These are phyloP conservation scores for Tetrapisispora namnaoensis DNA, from an alignment of 805 yeast species.

Conservation along the genomic window DNA sequence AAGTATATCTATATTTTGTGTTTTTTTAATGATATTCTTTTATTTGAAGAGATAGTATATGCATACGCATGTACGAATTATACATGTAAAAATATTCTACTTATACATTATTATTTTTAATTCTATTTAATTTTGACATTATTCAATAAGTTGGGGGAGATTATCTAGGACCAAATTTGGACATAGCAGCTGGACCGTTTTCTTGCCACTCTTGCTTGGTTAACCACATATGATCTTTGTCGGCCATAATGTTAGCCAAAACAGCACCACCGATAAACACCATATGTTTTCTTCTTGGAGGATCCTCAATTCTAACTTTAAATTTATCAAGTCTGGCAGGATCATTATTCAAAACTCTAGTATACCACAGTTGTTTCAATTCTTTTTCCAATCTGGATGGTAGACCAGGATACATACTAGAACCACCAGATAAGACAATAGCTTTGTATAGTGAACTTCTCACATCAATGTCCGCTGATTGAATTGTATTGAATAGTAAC, in stretches of 20 bases:
- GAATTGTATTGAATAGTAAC: slow-evolving; percentile 80
- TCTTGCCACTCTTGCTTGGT: slow-evolving; percentile 96
- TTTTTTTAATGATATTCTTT: not conserved
- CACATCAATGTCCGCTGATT: slow-evolving; percentile 89
- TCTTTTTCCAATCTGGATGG: slow-evolving; percentile 94
- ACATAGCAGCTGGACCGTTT: slow-evolving; percentile 76
- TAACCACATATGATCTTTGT: slow-evolving; percentile 97
- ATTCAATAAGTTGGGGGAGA: not conserved
- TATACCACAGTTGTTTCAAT: slow-evolving; percentile 90
- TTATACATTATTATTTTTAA: not conserved
- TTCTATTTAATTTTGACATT: not conserved
- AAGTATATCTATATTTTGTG: too few relatives aligned
- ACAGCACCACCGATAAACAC: slow-evolving; percentile 98
- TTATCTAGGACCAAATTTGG: slow-evolving; percentile 87
- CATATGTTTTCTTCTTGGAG: slow-evolving; percentile 98
- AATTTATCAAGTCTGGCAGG: slow-evolving; percentile 80
- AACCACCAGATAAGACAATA: slow-evolving; percentile 92
- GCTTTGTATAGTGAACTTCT: slow-evolving; percentile 83
- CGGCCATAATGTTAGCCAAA: slow-evolving; percentile 94
- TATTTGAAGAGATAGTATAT: not conserved
- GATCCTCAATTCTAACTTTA: slow-evolving; percentile 95
- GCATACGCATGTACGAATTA: not conserved
- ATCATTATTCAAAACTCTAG: slow-evolving; percentile 79
- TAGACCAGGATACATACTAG: slow-evolving; percentile 97
- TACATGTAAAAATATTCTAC: not conserved